Base-by-base conservation (phyloP, 1,139 yeast species). In the Debaryomyces subglobosus region DNA sequence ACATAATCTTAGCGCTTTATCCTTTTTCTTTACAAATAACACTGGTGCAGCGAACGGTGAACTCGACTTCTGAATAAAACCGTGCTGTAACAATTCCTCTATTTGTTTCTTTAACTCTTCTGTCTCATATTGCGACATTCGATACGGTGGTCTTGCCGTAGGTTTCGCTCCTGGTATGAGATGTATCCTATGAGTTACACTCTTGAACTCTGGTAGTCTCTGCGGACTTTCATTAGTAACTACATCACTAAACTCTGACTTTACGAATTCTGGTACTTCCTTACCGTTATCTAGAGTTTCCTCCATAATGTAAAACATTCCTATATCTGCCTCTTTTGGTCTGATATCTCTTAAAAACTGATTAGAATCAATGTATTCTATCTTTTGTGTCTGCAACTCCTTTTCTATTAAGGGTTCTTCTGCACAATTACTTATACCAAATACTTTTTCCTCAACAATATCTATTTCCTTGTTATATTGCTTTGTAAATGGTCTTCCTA, bases 41-140 rank as follows among this genome's bases (percentile, higher is more conserved):
- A 43, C 35, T 25, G 45, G 45, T 8, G 45, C 15, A 12, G 39
- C 38, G 27, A 16, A 43, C 2, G 40, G 40, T 10, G 39, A 33
- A 3, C 16, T 34, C n/a, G 34, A 33, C 3, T 23, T n/a, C 29
- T 36, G 13, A 9, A 43, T 43, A 23, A 43, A 42, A 12, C 23
- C 34, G 9, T 23, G 20, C 16, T 9, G 16, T 4, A 42, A 5
- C 3, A 34, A 18, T 12, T 34, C 45, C 4, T 15, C 16, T 16
- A 42, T 23, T 25, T 42, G 45, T 10, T 30, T 29, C 23, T 41
- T 32, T 3, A 42, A 18, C 18, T 42, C 45, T 21, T 42, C 37
- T 5, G 18, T 21, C 12, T 42, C 34, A 13, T 3, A 32, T 4
- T 23, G 33, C 12, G 33, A n/a, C 23, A 35, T 33, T 4, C 34